These are phyloP conservation scores for Pochonia chlamydosporia DNA, from an alignment of 2,329 filamentous ascomycete species.

Conservation along the genomic window DNA sequence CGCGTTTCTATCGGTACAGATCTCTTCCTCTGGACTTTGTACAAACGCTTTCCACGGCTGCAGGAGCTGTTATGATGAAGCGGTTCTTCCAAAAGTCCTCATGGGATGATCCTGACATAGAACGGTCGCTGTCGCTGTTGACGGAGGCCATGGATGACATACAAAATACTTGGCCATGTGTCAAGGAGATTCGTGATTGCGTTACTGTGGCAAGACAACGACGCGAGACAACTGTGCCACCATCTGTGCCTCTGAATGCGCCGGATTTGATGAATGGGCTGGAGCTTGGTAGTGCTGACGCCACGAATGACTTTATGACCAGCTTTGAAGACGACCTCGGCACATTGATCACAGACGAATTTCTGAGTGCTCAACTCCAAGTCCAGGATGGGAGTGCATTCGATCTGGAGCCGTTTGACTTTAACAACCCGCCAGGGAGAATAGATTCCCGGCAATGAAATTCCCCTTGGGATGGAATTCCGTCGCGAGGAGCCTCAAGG, in stretches of 20 bases:
- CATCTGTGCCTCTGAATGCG: slow-evolving; percentile 24
- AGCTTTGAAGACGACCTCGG: slow-evolving; percentile 24
- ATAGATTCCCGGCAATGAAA: background rate
- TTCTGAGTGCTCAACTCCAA: slow-evolving; percentile 27
- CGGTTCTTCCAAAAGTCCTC: slow-evolving; percentile 33
- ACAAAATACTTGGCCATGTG: slow-evolving; percentile 41
- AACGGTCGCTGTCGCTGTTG: slow-evolving; percentile 42
- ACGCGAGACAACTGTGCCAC: slow-evolving; percentile 21
- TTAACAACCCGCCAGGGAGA: slow-evolving; percentile 17
- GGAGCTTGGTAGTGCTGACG: slow-evolving; percentile 17
- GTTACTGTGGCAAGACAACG: slow-evolving; percentile 23
- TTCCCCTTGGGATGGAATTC: too few species aligned
- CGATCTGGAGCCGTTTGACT: slow-evolving; percentile 23
- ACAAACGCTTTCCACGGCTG: slow-evolving; percentile 41
- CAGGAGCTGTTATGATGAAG: slow-evolving; percentile 41
- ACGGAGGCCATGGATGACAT: slow-evolving; percentile 46
- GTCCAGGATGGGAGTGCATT: slow-evolving; percentile 13
- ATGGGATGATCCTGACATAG: slow-evolving; percentile 39
- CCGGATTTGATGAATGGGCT: slow-evolving; percentile 28
- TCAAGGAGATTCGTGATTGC: slow-evolving; percentile 34
- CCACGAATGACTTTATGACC: slow-evolving; percentile 20
- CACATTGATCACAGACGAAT: slow-evolving; percentile 28
- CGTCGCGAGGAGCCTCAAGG: too few species aligned
- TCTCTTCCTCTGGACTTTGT: slow-evolving; percentile 42
- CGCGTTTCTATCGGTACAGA: slow-evolving; percentile 36